Conservation (phyloP, 805 yeast genomes). For the Scheffersomyces stipitis region DNA sequence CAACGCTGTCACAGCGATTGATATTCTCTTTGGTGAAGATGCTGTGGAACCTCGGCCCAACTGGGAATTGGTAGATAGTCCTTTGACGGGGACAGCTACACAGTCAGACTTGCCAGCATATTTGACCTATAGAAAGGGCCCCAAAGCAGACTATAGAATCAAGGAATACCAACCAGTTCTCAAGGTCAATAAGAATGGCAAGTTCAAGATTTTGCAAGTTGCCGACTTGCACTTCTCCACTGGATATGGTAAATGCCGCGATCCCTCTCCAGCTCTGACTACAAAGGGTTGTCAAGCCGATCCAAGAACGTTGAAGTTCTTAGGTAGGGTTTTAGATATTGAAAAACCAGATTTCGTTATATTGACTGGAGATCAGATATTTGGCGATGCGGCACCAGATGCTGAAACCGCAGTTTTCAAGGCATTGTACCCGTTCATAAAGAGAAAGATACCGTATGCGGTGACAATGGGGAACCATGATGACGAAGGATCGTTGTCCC, state of each 20-base stretch:
- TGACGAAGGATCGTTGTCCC: conserved; percentile 71
- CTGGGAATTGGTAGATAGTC: conserved; percentile 50
- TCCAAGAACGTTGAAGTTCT: conserved; percentile 60
- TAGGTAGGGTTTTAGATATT: conserved; percentile 60
- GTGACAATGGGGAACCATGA: conserved; percentile 92
- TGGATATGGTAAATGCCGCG: conserved; percentile 76
- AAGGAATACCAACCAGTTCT: conserved; percentile 29
- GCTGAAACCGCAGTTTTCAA: conserved; percentile 80
- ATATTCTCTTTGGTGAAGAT: conserved; percentile 69
- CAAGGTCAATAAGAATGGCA: conserved; percentile 41
- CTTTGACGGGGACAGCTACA: conserved; percentile 19
- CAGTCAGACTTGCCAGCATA: conserved; percentile 24
- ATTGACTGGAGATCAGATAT: conserved; percentile 88
- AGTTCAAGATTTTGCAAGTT: conserved; percentile 79
- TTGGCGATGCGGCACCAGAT: conserved; percentile 78
- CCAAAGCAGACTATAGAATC: conserved; percentile 26
- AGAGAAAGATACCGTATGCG: conserved; percentile 76
- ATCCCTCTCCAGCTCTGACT: conserved; percentile 57
- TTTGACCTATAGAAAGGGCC: conserved; percentile 37
- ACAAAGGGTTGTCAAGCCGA: conserved; percentile 73
- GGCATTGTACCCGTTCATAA: conserved; percentile 67
- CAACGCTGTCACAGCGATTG: conserved; percentile 54
- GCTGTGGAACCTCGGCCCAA: conserved; percentile 75
- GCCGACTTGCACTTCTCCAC: conserved; percentile 93
- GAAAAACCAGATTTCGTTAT: conserved; percentile 87